Conservation (phyloP, 345 rosid genomes). For the Dipteronia dyeriana region DNA sequence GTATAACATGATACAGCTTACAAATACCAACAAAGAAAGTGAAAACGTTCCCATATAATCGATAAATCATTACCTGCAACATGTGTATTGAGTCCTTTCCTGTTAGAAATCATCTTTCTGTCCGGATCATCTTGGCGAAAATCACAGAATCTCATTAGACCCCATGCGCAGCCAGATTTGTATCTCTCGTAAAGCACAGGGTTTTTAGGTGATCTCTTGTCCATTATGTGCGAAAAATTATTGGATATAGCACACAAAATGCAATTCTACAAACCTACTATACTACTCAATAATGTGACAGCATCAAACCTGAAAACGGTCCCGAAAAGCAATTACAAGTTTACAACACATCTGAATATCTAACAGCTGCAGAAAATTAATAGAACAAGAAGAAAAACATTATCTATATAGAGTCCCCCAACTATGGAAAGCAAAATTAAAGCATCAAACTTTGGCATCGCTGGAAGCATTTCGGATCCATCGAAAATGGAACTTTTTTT, state of each 20-base stretch:
- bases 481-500: background rate
- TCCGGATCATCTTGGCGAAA: constrained; percentile 48
- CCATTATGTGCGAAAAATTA: constrained; percentile 26
- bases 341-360: background rate
- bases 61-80: constrained; percentile 40
- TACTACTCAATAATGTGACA: too few species aligned
- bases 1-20: background rate
- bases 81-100: constrained; percentile 34
- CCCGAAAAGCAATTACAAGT: background rate
- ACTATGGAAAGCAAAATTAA: background rate
- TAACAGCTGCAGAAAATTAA: background rate
- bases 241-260: background rate
- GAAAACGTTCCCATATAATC: background rate
- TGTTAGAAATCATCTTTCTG: constrained; percentile 49
- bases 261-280: background rate
- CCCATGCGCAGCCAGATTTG: constrained; percentile 66
- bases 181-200: constrained; percentile 55
- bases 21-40: background rate
- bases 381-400: too few species aligned
- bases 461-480: background rate
- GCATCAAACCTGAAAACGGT: constrained; percentile 11
- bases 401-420: background rate
- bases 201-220: constrained; percentile 46
- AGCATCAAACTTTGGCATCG: background rate
- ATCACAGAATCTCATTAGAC: constrained; percentile 50